These are phyloP conservation scores for Helichrysum umbraculigerum DNA, from an alignment of 129 eudicot species.

Conservation along the genomic window DNA sequence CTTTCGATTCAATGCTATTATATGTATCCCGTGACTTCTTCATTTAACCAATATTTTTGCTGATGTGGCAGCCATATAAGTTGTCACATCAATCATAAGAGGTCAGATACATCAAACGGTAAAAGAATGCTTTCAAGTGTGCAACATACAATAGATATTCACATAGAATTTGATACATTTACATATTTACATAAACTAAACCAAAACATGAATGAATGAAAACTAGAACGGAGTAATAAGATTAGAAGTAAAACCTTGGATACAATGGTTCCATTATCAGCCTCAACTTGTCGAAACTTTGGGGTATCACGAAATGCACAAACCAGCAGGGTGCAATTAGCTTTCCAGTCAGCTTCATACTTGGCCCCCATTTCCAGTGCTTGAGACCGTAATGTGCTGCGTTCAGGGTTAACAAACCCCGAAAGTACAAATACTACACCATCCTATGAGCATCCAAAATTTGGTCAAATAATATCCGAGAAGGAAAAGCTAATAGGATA, in stretches of 20 bases:
- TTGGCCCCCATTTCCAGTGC: conserved; percentile 94
- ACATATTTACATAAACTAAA: not conserved
- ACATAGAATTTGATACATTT: not conserved
- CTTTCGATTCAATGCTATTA: no score
- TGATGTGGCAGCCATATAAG: no score
- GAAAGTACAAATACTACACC: conserved; percentile 91
- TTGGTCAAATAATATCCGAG: not conserved
- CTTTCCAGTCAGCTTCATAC: conserved; percentile 87
- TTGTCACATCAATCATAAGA: no score
- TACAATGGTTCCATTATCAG: conserved; percentile 84
- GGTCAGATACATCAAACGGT: no score
- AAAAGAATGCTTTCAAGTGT: not conserved
- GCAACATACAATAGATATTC: not conserved
- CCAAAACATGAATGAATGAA: not conserved
- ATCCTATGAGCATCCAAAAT: conserved; percentile 47
- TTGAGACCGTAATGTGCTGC: conserved; percentile 70
- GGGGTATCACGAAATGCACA: conserved; percentile 92
- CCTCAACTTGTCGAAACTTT: conserved; percentile 88
- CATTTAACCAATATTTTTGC: no score
- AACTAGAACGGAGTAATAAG: not conserved
- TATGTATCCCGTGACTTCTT: no score
- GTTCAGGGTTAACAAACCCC: conserved; percentile 92
- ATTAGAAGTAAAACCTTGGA: conserved; percentile 59
- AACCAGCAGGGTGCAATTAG: conserved; percentile 72
- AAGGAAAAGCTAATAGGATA: not conserved